Conservation (phyloP, 306 rosid genomes). For the Vigna radiata region DNA sequence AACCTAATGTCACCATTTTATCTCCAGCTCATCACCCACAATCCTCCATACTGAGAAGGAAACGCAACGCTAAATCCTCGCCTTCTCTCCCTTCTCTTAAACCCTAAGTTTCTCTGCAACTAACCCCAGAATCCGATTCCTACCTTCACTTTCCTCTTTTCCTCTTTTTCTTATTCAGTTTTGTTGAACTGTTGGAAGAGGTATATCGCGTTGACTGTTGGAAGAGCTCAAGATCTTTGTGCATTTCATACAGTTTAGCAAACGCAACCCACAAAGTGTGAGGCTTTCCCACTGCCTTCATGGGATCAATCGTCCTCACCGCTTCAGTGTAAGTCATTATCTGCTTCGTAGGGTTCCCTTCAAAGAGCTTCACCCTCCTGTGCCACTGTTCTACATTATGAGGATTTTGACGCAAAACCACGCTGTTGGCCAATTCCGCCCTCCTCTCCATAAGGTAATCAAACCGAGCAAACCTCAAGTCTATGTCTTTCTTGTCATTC, state of each 20-base stretch:
- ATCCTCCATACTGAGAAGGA: too few species aligned
- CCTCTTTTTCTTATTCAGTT: too few species aligned
- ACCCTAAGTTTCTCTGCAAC: too few species aligned
- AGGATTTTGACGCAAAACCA: slow-evolving; percentile 89
- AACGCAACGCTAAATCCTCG: too few species aligned
- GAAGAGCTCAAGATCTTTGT: too few species aligned
- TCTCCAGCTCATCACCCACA: too few species aligned
- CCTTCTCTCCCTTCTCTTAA: too few species aligned
- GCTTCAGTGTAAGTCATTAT: slow-evolving; percentile 96
- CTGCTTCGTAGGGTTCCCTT: slow-evolving; percentile 90
- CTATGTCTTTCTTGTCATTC: slow-evolving; percentile 77
- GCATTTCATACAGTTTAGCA: slow-evolving; percentile 80
- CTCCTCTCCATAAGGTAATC: slow-evolving; percentile 90
- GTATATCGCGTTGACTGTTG: too few species aligned
- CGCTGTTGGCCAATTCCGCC: slow-evolving; percentile 92
- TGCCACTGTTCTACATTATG: slow-evolving; percentile 99
- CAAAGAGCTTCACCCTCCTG: slow-evolving; percentile 89
- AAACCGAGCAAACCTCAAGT: slow-evolving; percentile 83
- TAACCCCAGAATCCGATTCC: too few species aligned
- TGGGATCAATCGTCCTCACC: slow-evolving; percentile 90
- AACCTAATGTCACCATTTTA: too few species aligned
- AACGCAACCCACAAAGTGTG: slow-evolving; percentile 95
- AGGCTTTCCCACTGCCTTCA: slow-evolving; percentile 97
- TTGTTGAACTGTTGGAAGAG: too few species aligned
- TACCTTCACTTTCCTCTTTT: too few species aligned